Percentiles rank a stretch among this genome's conserved stretches.
Conservation (phyloP, 2,329 filamentous ascomycete species). For the Ceratocystis alfenasii region DNA sequence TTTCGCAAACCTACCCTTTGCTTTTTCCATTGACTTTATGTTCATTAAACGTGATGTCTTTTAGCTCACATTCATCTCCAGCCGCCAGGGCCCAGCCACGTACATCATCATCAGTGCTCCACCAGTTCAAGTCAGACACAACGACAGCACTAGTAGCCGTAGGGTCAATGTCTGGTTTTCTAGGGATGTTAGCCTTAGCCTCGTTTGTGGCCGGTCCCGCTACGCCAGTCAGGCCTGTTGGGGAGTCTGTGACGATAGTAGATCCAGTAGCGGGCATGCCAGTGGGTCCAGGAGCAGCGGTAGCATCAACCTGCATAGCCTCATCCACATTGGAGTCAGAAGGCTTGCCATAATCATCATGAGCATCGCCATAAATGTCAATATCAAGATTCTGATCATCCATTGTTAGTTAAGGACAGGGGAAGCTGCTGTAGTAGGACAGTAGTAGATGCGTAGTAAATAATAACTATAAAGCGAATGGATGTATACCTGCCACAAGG, state of each 20-base stretch:
- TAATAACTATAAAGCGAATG: background rate
- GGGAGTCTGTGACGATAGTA: conserved; percentile 26
- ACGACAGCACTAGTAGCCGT: conserved; percentile 59
- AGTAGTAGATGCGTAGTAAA: background rate
- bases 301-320: conserved; percentile 14
- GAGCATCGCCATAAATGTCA: conserved; percentile 55
- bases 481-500: background rate
- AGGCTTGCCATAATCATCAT: conserved; percentile 29
- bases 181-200: conserved; percentile 32
- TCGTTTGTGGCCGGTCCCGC: conserved; percentile 25
- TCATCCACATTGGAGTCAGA: conserved; percentile 20
- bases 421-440: background rate
- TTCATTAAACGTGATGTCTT: conserved; percentile 91
- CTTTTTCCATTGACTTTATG: conserved; percentile 99
- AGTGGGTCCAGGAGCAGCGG: background rate
- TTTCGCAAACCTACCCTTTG: conserved; percentile 63
- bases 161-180: conserved; percentile 32
- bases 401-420: conserved; percentile 33
- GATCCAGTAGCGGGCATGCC: background rate
- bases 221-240: conserved; percentile 28
- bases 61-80: conserved; percentile 71
- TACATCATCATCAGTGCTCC: conserved; percentile 91
- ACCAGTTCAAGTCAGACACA: conserved; percentile 88
- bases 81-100: conserved; percentile 73
- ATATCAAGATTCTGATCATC: conserved; percentile 62